Evolutionary conservation across 1,284 basidiomycete genomes (phyloP).

Genomic region (Apiotrichum laibachii): DNA sequence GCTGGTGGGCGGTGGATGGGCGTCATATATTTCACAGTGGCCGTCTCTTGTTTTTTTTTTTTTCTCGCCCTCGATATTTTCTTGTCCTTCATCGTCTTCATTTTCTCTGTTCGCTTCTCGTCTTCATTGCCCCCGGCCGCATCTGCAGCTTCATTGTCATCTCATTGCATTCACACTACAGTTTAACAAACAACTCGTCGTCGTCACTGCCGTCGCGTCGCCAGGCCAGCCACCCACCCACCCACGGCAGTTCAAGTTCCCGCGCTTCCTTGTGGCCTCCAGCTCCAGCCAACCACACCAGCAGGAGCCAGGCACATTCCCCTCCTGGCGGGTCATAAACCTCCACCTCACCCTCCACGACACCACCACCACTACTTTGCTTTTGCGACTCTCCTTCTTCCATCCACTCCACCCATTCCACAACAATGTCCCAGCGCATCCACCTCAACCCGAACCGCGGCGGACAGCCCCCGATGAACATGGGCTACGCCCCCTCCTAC

Average conservation of each 20-base stretch:
- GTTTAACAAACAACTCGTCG: slow-evolving; percentile 35
- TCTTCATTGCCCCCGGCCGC: no score
- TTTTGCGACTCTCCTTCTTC: background rate
- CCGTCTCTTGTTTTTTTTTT: no score
- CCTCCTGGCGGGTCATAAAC: background rate
- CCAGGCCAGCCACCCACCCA: no score
- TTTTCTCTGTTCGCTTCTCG: background rate
- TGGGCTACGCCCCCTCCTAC: slow-evolving; percentile 29
- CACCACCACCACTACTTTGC: background rate
- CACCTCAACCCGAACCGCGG: slow-evolving; percentile 51
- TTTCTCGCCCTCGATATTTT: no score
- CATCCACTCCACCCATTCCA: slow-evolving; percentile 33
- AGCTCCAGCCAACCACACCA: no score
- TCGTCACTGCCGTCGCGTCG: slow-evolving; percentile 17
- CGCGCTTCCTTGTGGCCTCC: background rate
- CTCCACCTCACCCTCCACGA: background rate
- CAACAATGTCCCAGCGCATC: slow-evolving; percentile 42
- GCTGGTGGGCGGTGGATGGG: background rate
- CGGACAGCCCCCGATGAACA: slow-evolving; percentile 34
- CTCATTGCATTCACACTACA: background rate
- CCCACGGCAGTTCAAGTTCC: no score
- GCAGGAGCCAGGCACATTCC: no score
- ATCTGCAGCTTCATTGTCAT: no score
- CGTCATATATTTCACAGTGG: background rate
- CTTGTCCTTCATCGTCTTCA: no score